These are phyloP conservation scores for Mortierella sp. DNA, from an alignment of 371 early-diverging fungal genomes.

Conservation along the genomic window DNA sequence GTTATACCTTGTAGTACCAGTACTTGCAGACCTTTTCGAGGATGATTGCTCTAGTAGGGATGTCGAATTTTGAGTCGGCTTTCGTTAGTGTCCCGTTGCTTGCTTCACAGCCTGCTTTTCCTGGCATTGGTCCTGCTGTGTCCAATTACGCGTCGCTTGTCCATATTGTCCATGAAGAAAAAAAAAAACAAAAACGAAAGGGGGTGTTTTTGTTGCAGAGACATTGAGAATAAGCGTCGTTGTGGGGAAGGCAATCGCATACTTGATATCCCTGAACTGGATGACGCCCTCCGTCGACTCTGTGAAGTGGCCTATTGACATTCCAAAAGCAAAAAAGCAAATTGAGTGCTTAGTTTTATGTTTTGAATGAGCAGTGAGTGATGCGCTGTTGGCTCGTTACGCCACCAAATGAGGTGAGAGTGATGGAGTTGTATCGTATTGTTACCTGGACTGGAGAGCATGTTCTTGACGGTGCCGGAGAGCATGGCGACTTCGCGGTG, in stretches of 20 bases:
- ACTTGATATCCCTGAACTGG: slow-evolving; percentile 93
- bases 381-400: slow-evolving; percentile 1
- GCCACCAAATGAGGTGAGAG: too few species aligned
- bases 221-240: neutral
- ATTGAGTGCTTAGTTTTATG: neutral
- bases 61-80: neutral
- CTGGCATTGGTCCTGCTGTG: neutral
- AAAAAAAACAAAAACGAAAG: neutral
- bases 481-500: slow-evolving; percentile 91
- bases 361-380: neutral
- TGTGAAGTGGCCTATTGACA: slow-evolving; percentile 82
- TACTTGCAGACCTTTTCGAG: slow-evolving; percentile 94
- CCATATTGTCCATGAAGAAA: neutral
- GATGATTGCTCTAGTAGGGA: slow-evolving; percentile 79
- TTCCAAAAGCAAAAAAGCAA: neutral
- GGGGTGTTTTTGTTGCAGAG: neutral
- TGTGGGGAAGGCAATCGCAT: too few species aligned
- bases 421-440: too few species aligned
- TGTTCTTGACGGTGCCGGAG: slow-evolving; percentile 93
- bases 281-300: slow-evolving; percentile 92
- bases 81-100: neutral
- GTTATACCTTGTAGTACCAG: slow-evolving; percentile 81
- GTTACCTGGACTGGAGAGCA: slow-evolving; percentile 87
- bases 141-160: neutral
- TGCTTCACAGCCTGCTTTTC: neutral